Evolutionary conservation across 768 basidiomycete species (phyloP), one percentile per base, ranked within the genome.

Genomic region (Pulveroboletus sp.): DNA sequence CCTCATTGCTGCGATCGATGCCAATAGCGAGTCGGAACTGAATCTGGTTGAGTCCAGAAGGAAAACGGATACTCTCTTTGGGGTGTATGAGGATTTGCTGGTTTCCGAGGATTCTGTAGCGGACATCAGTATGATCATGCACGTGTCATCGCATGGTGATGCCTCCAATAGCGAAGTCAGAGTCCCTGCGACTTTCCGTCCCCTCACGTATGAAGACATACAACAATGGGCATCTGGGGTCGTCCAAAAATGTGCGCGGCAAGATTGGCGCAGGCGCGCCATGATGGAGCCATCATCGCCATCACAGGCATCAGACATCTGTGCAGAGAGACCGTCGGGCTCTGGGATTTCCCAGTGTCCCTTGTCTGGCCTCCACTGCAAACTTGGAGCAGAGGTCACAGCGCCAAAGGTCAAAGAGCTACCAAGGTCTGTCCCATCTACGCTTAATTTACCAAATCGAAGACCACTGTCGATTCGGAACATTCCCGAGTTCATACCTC

Each of bases 401-500:
- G 31, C 15, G 9, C 35, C 35, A 28, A 46, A 32, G 33, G 35
- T 17, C 21, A 42, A 44, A n/a, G 46, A 41, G 27, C 14, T 15
- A 6, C 18, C 33, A 2, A 15, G 10, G 26, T 10, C 41, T 17
- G 17, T 27, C 21, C 31, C 33, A 8, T 17, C 47, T 15, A 42
- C 36, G 5, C 27, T 26, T 26, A 36, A 13, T 35, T 18, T 13
- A 15, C 43, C 51, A 10, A 15, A 11, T 33, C 47, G 36, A 21
- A 54, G 50, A 31, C 47, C 42, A 10, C 21, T 49, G 32, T 39
- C 36, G 1, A 32, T 27, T 33, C 61, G 55, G 9, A 51, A 56
- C 47, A 51, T 64, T 44, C 64, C 58, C 42, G 61, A 66, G 35
- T 66, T 66, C 40, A 50, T 66, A 13, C 63, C 64, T 50, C 53